Conservation (phyloP, 768 basidiomycete genomes). For the Hygrophorus pudorinus region DNA sequence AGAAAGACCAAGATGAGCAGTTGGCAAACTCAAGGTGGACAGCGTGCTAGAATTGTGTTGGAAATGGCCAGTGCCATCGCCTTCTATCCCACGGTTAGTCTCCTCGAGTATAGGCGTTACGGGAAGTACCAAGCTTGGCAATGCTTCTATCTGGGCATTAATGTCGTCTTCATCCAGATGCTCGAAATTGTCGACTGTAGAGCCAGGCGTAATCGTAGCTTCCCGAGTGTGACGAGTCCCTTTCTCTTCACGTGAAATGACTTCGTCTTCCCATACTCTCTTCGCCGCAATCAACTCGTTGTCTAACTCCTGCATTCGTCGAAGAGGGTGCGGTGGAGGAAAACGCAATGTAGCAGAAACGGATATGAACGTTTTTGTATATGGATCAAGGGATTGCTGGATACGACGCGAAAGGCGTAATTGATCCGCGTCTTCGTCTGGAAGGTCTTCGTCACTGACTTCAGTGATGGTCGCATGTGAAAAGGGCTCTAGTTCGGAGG, state of each 20-base stretch:
- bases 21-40: slow-evolving; percentile 5
- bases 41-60: slow-evolving; percentile 21
- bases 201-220: slow-evolving; percentile 26
- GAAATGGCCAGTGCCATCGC: slow-evolving; percentile 34
- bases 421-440: slow-evolving; percentile 65
- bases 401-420: slow-evolving; percentile 66
- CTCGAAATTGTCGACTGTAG: slow-evolving; percentile 12
- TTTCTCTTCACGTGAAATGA: slow-evolving; percentile 66
- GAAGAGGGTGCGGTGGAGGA: slow-evolving; percentile 83
- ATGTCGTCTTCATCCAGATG: slow-evolving; percentile 36
- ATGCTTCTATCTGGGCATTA: slow-evolving; percentile 57
- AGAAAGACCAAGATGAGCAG: not conserved
- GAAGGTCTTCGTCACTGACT: slow-evolving; percentile 33
- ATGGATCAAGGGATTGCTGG: slow-evolving; percentile 74
- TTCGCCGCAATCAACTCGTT: slow-evolving; percentile 61
- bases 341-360: slow-evolving; percentile 89
- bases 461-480: slow-evolving; percentile 16
- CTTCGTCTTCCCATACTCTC: slow-evolving; percentile 80
- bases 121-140: slow-evolving; percentile 26
- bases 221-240: slow-evolving; percentile 33
- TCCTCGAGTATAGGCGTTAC: slow-evolving; percentile 24
- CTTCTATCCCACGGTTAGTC: slow-evolving; percentile 15
- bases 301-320: slow-evolving; percentile 83
- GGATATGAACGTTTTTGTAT: slow-evolving; percentile 80
- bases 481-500: slow-evolving; percentile 4